These are phyloP conservation scores for Stemphylium beticola DNA, from an alignment of 2,329 filamentous ascomycete genomes.

Conservation along the genomic window DNA sequence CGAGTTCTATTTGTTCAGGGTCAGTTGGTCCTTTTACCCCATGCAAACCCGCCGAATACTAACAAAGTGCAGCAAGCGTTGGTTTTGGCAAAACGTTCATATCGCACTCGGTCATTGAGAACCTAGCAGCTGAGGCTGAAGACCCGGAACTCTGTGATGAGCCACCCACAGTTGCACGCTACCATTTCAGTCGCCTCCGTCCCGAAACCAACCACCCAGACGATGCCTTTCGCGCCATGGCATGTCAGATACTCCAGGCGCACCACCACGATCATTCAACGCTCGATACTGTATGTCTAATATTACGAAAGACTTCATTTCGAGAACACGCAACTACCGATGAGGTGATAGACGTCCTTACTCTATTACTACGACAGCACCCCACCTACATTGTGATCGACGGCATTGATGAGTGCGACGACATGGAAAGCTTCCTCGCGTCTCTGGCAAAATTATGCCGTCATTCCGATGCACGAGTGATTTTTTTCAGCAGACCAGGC, in stretches of 20 bases:
- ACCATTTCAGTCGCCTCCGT: conserved; percentile 30
- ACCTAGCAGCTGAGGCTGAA: conserved; percentile 28
- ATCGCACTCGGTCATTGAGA: conserved; percentile 30
- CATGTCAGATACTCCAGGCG: conserved; percentile 32
- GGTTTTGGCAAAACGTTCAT: conserved; percentile 42
- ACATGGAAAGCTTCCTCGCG: conserved; percentile 26
- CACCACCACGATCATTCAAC: conserved; percentile 32
- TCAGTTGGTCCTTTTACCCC: conserved; percentile 5
- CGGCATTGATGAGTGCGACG: conserved; percentile 36
- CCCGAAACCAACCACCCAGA: conserved; percentile 23
- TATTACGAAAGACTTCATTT: conserved; percentile 33
- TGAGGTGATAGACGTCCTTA: conserved; percentile 32
- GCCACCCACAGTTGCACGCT: conserved; percentile 30
- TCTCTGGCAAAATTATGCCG: conserved; percentile 31
- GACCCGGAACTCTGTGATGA: conserved; percentile 32
- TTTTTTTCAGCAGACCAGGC: conserved; percentile 36
- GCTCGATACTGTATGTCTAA: conserved; percentile 35
- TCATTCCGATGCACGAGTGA: conserved; percentile 29
- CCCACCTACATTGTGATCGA: conserved; percentile 41
- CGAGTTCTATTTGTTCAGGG: conserved; percentile 42
- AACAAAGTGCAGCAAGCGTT: conserved; percentile 27
- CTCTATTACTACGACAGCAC: conserved; percentile 37
- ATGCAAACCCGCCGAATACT: neutral
- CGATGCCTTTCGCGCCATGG: conserved; percentile 34
- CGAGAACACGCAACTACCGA: conserved; percentile 34